Base-by-base conservation (phyloP, 352 stramenopile genomes). In the Pythium plurisporium region DNA sequence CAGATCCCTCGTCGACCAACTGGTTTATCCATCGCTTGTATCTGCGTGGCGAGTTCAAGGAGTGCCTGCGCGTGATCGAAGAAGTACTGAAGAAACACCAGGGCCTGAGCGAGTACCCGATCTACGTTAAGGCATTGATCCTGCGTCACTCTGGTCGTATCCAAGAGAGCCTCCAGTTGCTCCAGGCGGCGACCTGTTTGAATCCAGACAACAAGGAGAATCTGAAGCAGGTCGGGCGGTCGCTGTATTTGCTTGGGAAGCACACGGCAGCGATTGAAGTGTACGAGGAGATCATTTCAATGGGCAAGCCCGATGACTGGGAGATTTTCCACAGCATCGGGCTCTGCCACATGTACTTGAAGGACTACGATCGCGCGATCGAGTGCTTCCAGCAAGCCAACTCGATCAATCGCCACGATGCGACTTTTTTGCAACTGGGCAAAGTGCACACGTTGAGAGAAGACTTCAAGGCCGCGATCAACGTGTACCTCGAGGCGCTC, bases 71-170 rank as follows among this genome's bases (percentile, higher is more conserved):
- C 11, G 69, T 97, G 34, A 96, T 97, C 49, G 90, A 98, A 67
- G 73, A 93, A 5, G 73, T 96, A 53, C 76, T 97, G 17, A 72
- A 79, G 60, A 73, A 77, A 43, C 78, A 87, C 66, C 73, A 92
- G 48, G 91, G 89, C 0, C 67, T 96, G 50, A 94, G 85, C 50
- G 91, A 98, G 74, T 97, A 97, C 58, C 78, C 91, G 3, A 66
- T 98, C 46, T 97, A 96, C 64, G 72, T 97, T 54, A 97, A 98
- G 64, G 87, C 83, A 14, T 63, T 97, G 40, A 96, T 98, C 49
- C 44, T 96, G 58, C 76, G 91, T 12, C 83, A 95, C 38, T 88
- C 86, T 1, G 91, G 92, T 4, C 72, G 79, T 11, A 96, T 97
- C 40, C 79, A 97, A 61, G 89, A 97, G 69, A 90, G 75, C 33